Evolutionary conservation across 345 rosid species (phyloP), one percentile per base, ranked within the genome.

Genomic region (Eucalyptus erythrocorys): DNA sequence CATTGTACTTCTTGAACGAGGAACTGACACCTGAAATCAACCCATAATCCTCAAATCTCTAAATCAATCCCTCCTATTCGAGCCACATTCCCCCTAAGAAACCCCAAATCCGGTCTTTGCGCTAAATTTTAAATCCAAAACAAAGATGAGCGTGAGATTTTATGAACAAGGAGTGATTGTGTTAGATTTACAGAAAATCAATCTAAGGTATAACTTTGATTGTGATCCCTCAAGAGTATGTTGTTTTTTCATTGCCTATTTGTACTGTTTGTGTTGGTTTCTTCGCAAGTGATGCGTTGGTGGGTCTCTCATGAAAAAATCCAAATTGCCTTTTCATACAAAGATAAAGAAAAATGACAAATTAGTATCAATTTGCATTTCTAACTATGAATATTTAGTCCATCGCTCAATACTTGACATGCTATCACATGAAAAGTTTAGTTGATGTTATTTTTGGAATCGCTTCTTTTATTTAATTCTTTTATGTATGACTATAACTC

Each of bases 171-270:
- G 1, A 26, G n/a, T 5, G 66, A 30, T 61, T 30, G 17, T 61
- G 64, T 24, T 57, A 37, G 14, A 42, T 71, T 71, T 3, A 71
- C 0, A 71, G 3, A 37, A 0, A 71, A 10, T 19, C 8, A 42
- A 0, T 37, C 7, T 3, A 37, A 5, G 7, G 4, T 37, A 19
- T 37, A 37, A 10, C 0, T 37, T 10, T 34, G 8, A 5, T 19
- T 37, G 27, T 10, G 45, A 12, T 37, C 81, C 14, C 27, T 6
- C 8, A 71, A 37, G 14, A 71, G 7, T n/a, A n/a, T 10, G 14
- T 5, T 3, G 7, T 68, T 24, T 19, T 71, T 71, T 19, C 40
- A 37, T 37, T 37, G 22, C 22, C 8, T 37, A 0, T 71, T 37
- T 71, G 0, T 37, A 71, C 3, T 3, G 1, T 19, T 71, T 71